Evolutionary conservation across 352 stramenopile genomes (phyloP).

Genomic region (Globisporangium mamillatum): DNA sequence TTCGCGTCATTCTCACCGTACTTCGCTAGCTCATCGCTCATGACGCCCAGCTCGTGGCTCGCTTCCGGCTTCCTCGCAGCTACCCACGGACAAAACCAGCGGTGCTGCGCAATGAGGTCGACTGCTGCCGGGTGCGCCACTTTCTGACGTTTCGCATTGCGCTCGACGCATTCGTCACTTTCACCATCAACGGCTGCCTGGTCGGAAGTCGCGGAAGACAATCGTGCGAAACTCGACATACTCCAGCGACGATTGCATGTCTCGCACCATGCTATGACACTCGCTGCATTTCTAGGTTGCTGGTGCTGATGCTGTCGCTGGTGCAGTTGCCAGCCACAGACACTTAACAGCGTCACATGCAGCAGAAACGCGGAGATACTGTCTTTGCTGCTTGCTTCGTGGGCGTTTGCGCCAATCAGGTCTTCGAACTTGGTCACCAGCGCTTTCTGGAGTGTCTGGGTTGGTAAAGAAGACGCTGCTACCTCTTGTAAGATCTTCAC

Average conservation of each 20-base stretch:
- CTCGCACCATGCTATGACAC: slow-evolving; percentile 27
- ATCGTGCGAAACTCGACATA: slow-evolving; percentile 1
- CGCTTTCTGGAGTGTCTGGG: slow-evolving; percentile 7
- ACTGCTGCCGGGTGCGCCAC: not conserved
- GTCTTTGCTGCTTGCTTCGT: slow-evolving; percentile 6
- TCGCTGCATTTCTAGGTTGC: slow-evolving; percentile 4
- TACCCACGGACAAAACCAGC: slow-evolving; percentile 67
- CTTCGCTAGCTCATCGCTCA: slow-evolving; percentile 10
- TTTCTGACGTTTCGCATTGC: slow-evolving; percentile 35
- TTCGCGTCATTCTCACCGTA: slow-evolving; percentile 18
- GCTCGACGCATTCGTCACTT: not conserved
- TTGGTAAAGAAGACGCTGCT: not conserved
- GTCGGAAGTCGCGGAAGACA: not conserved
- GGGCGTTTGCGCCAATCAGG: not conserved
- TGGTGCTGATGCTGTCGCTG: not conserved
- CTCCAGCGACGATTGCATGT: slow-evolving; percentile 48
- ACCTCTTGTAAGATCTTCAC: not conserved
- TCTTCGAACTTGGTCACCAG: slow-evolving; percentile 9
- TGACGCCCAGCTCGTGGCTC: slow-evolving; percentile 5
- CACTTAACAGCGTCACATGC: slow-evolving; percentile 30
- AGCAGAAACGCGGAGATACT: slow-evolving; percentile 18
- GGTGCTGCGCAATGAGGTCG: slow-evolving; percentile 35
- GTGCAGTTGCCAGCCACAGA: slow-evolving; percentile 43
- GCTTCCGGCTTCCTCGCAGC: slow-evolving; percentile 1
- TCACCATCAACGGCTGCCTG: not conserved